Base-by-base conservation (phyloP, 75 land plant genomes). In the Chamaecyparis obtusa region DNA sequence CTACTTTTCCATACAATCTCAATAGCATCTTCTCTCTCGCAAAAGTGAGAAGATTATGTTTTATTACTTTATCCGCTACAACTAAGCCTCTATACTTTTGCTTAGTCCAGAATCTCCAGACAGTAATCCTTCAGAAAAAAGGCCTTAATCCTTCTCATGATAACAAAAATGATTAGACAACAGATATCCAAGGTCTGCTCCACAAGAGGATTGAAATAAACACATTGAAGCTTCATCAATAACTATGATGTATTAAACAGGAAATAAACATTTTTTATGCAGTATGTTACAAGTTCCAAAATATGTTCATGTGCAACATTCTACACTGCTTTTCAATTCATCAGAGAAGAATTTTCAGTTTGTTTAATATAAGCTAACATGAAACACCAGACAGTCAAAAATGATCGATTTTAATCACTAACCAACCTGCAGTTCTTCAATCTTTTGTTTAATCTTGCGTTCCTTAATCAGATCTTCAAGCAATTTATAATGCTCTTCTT, bases 341-440 rank as follows among this genome's bases (percentile, higher is more conserved):
- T 78, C 24, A 7, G 46, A 39, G 41, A 37, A 80, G 43, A 43
- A 21, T 19, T 44, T n/a, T n/a, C n/a, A n/a, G n/a, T n/a, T n/a
- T 46, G 0, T 24, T 24, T 36, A 80, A 9, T 43, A 80, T 44
- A 80, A 3, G 1, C 48, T 11, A 44, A 27, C 83, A 43, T 24
- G 83, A 79, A 79, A 21, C 21, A 44, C 5, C 6, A 80, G 48
- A 37, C 21, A 44, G 14, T 80, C 30, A 3, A 27, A 37, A 27
- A 44, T 44, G 44, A 43, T 43, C 27, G 15, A 77, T 17, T 77
- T 17, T 19, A 16, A 21, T 21, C 32, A 46, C 14, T 69, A 43
- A 41, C 89, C 60, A 16, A 98, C 99, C 97, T 98, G 96, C 77
- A 96, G 92, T 71, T 96, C 95, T 88, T 93, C 91, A 87, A 98